A percentile compares a stretch with the other conserved stretches of the same genome.
Evolutionary conservation across 768 basidiomycete species (phyloP).

Genomic region (Lentinula guzmanii): DNA sequence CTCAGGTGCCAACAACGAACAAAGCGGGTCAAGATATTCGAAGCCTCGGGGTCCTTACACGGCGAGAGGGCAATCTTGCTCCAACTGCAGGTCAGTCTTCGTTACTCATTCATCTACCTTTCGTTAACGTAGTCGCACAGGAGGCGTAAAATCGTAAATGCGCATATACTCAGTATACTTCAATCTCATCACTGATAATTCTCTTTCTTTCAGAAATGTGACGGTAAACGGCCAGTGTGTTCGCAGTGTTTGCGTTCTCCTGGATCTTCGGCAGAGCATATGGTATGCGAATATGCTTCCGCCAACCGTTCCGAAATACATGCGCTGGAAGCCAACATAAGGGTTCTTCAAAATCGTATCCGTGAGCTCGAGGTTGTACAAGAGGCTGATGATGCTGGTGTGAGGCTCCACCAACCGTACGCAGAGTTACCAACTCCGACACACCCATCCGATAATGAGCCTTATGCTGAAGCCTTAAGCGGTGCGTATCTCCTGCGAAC

Average conservation of each 20-base stretch:
- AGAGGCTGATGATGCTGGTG: slow-evolving; percentile 4
- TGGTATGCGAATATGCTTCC: slow-evolving; percentile 37
- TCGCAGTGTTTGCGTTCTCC: slow-evolving; percentile 30
- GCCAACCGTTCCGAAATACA: slow-evolving; percentile 28
- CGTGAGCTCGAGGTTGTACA: slow-evolving; percentile 28
- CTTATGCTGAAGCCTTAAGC: neutral
- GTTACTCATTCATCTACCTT: neutral
- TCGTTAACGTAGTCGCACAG: neutral
- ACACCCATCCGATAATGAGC: neutral
- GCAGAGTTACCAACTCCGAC: neutral
- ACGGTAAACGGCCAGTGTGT: slow-evolving; percentile 25
- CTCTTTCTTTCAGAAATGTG: neutral
- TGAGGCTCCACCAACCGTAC: slow-evolving; percentile 14
- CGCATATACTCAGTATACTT: neutral
- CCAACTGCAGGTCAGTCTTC: neutral
- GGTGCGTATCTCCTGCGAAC: neutral
- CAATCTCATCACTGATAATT: neutral
- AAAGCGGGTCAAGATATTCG: neutral
- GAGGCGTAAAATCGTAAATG: neutral
- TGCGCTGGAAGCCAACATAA: slow-evolving; percentile 33
- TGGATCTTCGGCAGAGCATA: slow-evolving; percentile 15
- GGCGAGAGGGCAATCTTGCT: neutral
- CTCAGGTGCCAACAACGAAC: neutral
- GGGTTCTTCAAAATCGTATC: slow-evolving; percentile 29
- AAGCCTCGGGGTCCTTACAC: neutral